Percentiles rank a stretch among this genome's conserved stretches.
Conservation (phyloP, 73 alveolate genomes). For the Paramecium bursaria region DNA sequence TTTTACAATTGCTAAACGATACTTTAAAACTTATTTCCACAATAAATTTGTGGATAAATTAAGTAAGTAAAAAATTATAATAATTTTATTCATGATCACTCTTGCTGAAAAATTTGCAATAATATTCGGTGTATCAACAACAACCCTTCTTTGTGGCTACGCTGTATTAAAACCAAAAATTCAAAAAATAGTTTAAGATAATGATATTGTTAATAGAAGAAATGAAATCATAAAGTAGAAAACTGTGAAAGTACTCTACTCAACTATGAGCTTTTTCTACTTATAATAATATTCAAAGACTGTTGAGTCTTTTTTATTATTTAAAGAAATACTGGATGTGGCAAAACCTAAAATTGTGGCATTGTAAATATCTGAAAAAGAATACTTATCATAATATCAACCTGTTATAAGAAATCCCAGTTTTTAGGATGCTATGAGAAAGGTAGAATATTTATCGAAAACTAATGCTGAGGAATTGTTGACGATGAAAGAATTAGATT, state of each 20-base stretch:
- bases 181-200: neutral
- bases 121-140: constrained; percentile 13
- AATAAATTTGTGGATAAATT: too few species aligned
- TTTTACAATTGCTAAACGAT: too few species aligned
- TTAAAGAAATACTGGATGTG: constrained; percentile 58
- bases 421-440: constrained; percentile 57
- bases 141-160: constrained; percentile 1
- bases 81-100: too few species aligned
- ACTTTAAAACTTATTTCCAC: too few species aligned
- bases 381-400: constrained; percentile 34
- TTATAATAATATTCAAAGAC: constrained; percentile 53
- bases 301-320: constrained; percentile 34
- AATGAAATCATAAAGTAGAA: constrained; percentile 34
- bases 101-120: constrained; percentile 55
- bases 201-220: constrained; percentile 20
- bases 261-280: constrained; percentile 71
- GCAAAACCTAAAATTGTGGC: constrained; percentile 69
- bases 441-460: constrained; percentile 58
- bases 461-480: constrained; percentile 65
- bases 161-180: constrained; percentile 42
- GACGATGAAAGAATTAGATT: constrained; percentile 65
- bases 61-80: too few species aligned
- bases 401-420: constrained; percentile 64
- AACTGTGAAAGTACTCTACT: constrained; percentile 63
- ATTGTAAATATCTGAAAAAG: constrained; percentile 60